Percentiles rank a stretch among this genome's conserved stretches.
These are phyloP conservation scores for Pleurotus eryngii DNA, from an alignment of 768 basidiomycete species.

Conservation along the genomic window DNA sequence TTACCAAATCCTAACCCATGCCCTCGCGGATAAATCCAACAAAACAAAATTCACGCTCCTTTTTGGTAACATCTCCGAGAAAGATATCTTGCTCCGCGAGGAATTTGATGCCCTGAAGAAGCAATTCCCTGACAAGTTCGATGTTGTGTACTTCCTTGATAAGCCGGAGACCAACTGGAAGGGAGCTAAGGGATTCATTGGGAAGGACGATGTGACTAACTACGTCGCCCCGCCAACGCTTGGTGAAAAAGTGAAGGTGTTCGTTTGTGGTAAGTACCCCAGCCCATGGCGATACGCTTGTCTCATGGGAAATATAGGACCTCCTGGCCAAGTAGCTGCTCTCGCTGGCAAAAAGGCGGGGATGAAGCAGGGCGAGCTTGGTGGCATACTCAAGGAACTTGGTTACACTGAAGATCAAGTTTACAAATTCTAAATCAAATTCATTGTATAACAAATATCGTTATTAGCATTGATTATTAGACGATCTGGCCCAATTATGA, in stretches of 20 bases:
- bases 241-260: conserved; percentile 81
- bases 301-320: conserved; percentile 40
- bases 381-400: conserved; percentile 81
- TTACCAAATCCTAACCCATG: conserved; percentile 77
- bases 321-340: conserved; percentile 86
- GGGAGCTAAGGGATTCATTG: conserved; percentile 76
- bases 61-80: conserved; percentile 86
- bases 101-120: conserved; percentile 70
- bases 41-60: conserved; percentile 93
- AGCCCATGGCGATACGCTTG: neutral
- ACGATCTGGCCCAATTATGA: too few species aligned
- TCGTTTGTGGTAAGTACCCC: conserved; percentile 53
- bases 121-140: conserved; percentile 66
- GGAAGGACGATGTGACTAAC: conserved; percentile 66
- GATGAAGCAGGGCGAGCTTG: conserved; percentile 79
- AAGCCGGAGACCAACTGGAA: conserved; percentile 54
- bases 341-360: conserved; percentile 88
- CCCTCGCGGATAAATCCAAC: conserved; percentile 69
- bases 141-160: conserved; percentile 86
- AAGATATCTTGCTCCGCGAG: conserved; percentile 85
- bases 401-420: conserved; percentile 90
- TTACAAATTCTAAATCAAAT: conserved; percentile 7
- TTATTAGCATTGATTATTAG: neutral
- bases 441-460: neutral
- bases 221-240: conserved; percentile 62